phyloP scores from a whole-genome alignment of 805 yeast species.

The Diddensiella santjacobensis region DNA sequence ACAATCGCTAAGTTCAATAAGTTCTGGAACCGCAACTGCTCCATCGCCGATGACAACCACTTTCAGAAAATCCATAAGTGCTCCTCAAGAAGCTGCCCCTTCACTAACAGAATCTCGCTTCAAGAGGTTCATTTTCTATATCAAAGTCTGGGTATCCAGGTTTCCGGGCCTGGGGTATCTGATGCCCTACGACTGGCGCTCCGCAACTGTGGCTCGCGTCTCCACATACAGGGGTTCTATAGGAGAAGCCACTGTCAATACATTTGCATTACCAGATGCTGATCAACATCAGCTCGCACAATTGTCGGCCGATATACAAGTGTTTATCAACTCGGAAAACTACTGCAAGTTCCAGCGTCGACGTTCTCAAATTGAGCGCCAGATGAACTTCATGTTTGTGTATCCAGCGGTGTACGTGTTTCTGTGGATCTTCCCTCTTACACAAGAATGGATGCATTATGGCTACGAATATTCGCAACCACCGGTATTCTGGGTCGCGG shows the following conservation, averaged over 20 bases:
- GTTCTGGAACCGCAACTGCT: background rate
- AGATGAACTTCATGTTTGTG: constrained; percentile 71
- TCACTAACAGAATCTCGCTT: constrained; percentile 5
- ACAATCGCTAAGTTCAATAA: constrained; percentile 22
- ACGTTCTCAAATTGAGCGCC: constrained; percentile 63
- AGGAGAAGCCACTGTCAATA: constrained; percentile 9
- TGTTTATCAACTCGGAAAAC: constrained; percentile 39
- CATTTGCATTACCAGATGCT: constrained; percentile 7
- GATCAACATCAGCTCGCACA: constrained; percentile 1
- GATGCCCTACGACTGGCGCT: constrained; percentile 14
- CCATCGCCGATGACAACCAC: constrained; percentile 3
- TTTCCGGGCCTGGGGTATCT: constrained; percentile 15
- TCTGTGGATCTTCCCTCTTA: constrained; percentile 78
- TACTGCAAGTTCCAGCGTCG: constrained; percentile 57
- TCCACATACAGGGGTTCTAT: constrained; percentile 1
- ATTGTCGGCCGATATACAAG: background rate
- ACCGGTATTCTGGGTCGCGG: constrained; percentile 58
- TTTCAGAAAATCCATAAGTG: too few relatives aligned
- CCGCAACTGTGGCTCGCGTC: constrained; percentile 6
- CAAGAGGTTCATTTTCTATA: background rate
- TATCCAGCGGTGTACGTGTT: constrained; percentile 79
- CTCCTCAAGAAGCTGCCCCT: constrained; percentile 4
- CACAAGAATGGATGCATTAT: constrained; percentile 45
- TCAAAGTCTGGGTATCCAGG: constrained; percentile 8
- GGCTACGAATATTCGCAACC: constrained; percentile 16